Base-by-base conservation (phyloP, 352 stramenopile genomes). In the Nothophytophthora sp. region DNA sequence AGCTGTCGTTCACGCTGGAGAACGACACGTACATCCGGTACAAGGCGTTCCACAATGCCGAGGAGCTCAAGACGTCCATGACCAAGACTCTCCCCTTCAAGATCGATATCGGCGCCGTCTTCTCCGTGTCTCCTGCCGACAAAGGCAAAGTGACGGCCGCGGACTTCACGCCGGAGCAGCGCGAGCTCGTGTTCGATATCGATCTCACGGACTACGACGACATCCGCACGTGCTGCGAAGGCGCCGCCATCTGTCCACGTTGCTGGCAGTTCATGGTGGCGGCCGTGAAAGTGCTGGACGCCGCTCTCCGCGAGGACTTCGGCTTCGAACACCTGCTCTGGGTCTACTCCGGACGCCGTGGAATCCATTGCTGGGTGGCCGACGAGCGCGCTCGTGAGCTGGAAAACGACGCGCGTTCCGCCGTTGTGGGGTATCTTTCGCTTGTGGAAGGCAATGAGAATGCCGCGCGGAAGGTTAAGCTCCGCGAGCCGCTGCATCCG, bases 151-250 rank as follows among this genome's bases (percentile, higher is more conserved):
- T 96, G 16, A 92, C 85, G 33, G 67, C 77, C 13, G 73, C 65
- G 13, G 73, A 94, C 40, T 99, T 99, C 58, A 64, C 83, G 22
- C 88, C 97, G 0, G 81, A 97, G 16, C 86, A 99, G 60, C 86
- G 98, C 23, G 98, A 99, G 69, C 86, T 99, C 13, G 97, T 99
- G 24, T 99, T 99, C 65, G 98, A 99, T 96, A 98, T 99, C 62
- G 98, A 99, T 96, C 73, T 99, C 9, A 99, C 96, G 1, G 98
- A 99, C 76, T 99, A 99, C 87, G 97, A 99, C 70, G 94, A 98
- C 60, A 96, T 99, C 36, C 90, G 97, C 24, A 98, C 94, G 33
- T 99, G 97, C 77, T 98, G 93, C 63, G 73, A 83, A 22, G 91
- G 86, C 23, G 93, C 93, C 4, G 52, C 81, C 50, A 98, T 98